Evolutionary conservation across 179 eudicot species (phyloP).

Genomic region (Spergularia azorica): DNA sequence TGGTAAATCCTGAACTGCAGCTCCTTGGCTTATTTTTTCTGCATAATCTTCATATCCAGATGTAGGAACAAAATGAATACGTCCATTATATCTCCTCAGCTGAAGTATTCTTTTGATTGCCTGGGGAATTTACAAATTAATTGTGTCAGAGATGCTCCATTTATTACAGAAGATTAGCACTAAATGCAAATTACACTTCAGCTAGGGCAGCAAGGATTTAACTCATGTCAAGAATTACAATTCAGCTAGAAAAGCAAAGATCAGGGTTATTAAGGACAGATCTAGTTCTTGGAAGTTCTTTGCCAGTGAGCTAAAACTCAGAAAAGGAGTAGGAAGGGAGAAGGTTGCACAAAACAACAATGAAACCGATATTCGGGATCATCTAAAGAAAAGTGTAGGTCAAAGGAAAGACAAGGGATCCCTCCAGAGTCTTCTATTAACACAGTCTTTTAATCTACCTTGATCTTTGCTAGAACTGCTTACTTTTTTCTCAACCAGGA

Average conservation of each 20-base stretch:
- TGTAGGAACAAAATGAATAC: conserved; percentile 78
- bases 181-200: no score
- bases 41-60: conserved; percentile 69
- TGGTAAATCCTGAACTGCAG: conserved; percentile 32
- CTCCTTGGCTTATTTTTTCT: conserved; percentile 41
- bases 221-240: neutral
- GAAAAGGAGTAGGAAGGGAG: no score
- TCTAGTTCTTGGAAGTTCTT: neutral
- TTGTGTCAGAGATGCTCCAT: neutral
- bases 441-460: no score
- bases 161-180: neutral
- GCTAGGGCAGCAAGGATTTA: neutral
- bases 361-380: neutral
- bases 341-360: no score
- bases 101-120: conserved; percentile 64
- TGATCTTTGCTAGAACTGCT: no score
- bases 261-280: neutral
- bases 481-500: no score
- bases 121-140: conserved; percentile 36
- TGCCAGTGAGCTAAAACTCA: no score
- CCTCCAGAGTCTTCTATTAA: neutral
- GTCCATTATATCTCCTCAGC: conserved; percentile 78
- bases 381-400: neutral
- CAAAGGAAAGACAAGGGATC: neutral
- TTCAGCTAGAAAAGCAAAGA: neutral